phyloP scores from a whole-genome alignment of 345 rosid species.

The Lepidium sativum region DNA sequence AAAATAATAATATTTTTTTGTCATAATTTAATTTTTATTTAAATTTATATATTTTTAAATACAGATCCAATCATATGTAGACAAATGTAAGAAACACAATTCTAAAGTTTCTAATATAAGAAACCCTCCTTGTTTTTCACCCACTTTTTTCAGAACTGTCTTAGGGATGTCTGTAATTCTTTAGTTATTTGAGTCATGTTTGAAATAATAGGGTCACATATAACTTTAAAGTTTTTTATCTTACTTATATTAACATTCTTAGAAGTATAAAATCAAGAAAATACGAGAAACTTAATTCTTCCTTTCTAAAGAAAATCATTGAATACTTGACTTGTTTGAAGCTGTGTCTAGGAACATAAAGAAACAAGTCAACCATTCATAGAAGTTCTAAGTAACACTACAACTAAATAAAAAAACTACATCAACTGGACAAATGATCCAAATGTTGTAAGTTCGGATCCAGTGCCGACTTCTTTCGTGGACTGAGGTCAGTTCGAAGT shows the following conservation, averaged over 20 bases:
- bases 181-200: neutral
- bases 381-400: neutral
- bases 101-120: too few species aligned
- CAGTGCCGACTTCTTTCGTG: neutral
- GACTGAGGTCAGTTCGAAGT: conserved; percentile 3
- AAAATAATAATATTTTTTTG: too few species aligned
- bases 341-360: neutral
- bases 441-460: neutral
- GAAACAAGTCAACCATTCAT: conserved; percentile 6
- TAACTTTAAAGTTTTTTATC: neutral
- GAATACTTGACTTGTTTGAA: conserved; percentile 1
- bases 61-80: too few species aligned
- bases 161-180: conserved; percentile 8
- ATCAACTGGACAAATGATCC: neutral
- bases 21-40: too few species aligned
- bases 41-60: too few species aligned
- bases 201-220: neutral
- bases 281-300: neutral
- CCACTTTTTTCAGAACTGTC: too few species aligned
- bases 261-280: neutral
- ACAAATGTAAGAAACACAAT: too few species aligned
- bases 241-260: neutral
- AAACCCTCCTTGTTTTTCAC: too few species aligned
- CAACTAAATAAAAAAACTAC: neutral
- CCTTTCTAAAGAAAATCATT: neutral